A percentile compares a stretch with the other conserved stretches of the same genome.
These are phyloP conservation scores for Colletotrichum viniferum DNA, from an alignment of 2,329 filamentous ascomycete species.

Conservation along the genomic window DNA sequence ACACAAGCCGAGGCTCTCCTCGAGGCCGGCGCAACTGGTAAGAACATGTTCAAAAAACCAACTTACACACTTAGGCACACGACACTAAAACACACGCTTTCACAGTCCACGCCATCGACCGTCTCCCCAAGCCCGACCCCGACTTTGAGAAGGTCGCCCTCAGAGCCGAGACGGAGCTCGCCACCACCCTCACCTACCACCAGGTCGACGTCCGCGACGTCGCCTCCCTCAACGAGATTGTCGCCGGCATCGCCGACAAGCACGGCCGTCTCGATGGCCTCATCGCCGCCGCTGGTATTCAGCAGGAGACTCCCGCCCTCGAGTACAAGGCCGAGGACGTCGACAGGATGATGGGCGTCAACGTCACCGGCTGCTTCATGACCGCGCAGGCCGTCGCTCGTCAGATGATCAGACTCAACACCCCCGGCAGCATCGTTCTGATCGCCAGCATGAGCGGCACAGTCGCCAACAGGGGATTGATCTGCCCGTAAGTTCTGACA, in stretches of 20 bases:
- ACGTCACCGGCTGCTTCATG: constrained; percentile 85
- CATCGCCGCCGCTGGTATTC: constrained; percentile 72
- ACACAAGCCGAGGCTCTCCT: constrained; percentile 79
- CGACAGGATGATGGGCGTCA: constrained; percentile 81
- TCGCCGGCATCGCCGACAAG: constrained; percentile 70
- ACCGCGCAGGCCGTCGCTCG: constrained; percentile 88
- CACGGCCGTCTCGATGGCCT: constrained; percentile 80
- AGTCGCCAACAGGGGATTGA: constrained; percentile 66
- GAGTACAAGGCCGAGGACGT: constrained; percentile 79
- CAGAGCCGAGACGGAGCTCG: constrained; percentile 67
- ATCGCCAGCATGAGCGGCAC: constrained; percentile 75
- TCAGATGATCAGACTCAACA: constrained; percentile 68
- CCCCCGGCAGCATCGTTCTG: constrained; percentile 66
- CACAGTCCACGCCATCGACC: constrained; percentile 70
- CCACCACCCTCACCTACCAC: constrained; percentile 73
- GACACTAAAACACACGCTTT: background rate
- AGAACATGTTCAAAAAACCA: background rate
- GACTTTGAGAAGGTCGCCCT: constrained; percentile 70
- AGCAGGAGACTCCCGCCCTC: constrained; percentile 82
- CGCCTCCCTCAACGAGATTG: constrained; percentile 66
- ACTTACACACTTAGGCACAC: background rate
- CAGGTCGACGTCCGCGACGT: constrained; percentile 82
- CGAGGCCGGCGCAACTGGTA: constrained; percentile 76
- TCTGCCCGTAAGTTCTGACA: constrained; percentile 57
- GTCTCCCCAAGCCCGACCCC: constrained; percentile 53